phyloP scores from a whole-genome alignment of 176 grass and related monocot genomes.

The Oryza glumipatula region DNA sequence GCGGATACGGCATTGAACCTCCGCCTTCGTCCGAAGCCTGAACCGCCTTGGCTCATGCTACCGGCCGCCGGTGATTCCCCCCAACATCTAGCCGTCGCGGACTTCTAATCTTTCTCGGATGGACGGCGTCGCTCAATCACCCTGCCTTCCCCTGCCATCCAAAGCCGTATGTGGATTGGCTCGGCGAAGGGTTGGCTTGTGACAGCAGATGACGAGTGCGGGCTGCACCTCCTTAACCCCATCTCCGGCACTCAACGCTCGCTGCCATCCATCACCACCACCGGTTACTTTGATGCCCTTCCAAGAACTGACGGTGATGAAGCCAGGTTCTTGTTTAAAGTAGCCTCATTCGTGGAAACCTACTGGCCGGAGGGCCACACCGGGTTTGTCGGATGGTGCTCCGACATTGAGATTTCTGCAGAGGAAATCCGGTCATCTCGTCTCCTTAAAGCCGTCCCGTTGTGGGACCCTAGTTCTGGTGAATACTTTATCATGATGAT shows the following conservation, averaged over 20 bases:
- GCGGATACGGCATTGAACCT: background rate
- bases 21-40: background rate
- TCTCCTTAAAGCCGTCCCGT: background rate
- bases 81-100: background rate
- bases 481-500: constrained; percentile 19
- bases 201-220: background rate
- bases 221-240: constrained; percentile 28
- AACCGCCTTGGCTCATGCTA: constrained; percentile 12
- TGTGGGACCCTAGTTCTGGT: background rate
- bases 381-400: too few species aligned
- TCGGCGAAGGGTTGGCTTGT: background rate
- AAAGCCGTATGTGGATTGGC: background rate
- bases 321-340: background rate
- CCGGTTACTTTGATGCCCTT: background rate
- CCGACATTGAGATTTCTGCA: too few species aligned
- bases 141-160: background rate
- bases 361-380: too few species aligned
- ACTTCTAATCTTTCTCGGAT: background rate
- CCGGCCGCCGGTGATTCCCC: background rate
- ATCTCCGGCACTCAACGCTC: constrained; percentile 4
- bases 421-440: background rate
- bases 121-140: background rate
- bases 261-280: constrained; percentile 7
- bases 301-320: background rate
- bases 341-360: too few species aligned